These are phyloP conservation scores for Parathielavia hyrcaniae DNA, from an alignment of 495 filamentous ascomycete genomes.

Conservation along the genomic window DNA sequence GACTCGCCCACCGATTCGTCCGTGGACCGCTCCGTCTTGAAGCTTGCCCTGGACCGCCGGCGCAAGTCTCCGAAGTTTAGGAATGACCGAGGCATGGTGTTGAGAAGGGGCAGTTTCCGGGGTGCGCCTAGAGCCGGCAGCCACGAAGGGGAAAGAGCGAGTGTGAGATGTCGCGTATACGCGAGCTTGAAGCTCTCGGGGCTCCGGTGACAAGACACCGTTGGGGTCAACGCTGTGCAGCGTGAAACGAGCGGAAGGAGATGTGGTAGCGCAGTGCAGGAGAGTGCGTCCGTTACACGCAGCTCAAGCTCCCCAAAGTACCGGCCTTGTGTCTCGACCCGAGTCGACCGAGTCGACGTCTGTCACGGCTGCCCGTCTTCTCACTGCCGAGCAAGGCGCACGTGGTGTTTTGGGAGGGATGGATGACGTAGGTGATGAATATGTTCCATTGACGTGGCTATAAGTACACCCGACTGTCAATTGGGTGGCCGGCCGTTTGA, in stretches of 20 bases:
- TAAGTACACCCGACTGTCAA: slow-evolving; percentile 8
- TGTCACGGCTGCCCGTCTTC: neutral
- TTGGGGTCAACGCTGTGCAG: neutral
- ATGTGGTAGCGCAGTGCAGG: neutral
- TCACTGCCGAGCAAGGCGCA: slow-evolving; percentile 1
- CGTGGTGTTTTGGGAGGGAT: neutral
- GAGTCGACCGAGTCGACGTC: neutral
- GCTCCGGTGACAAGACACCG: neutral
- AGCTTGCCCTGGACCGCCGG: slow-evolving; percentile 63
- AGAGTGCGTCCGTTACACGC: neutral
- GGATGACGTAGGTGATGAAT: slow-evolving; percentile 10
- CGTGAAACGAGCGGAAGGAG: neutral
- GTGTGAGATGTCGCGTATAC: neutral
- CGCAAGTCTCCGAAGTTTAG: slow-evolving; percentile 65
- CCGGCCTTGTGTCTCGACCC: neutral
- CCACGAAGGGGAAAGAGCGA: neutral
- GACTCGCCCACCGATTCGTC: slow-evolving; percentile 46
- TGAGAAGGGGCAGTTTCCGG: neutral
- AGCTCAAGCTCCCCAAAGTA: neutral
- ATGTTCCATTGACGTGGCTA: neutral
- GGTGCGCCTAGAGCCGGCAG: neutral
- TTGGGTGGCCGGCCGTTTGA: slow-evolving; percentile 2
- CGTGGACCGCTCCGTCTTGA: slow-evolving; percentile 51
- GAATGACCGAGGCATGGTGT: slow-evolving; percentile 53
- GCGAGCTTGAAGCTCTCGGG: neutral